Percentiles rank a stretch among this genome's conserved stretches.
Conservation (phyloP, 169 alveolate genomes). For the Ichthyophthirius multifiliis region DNA sequence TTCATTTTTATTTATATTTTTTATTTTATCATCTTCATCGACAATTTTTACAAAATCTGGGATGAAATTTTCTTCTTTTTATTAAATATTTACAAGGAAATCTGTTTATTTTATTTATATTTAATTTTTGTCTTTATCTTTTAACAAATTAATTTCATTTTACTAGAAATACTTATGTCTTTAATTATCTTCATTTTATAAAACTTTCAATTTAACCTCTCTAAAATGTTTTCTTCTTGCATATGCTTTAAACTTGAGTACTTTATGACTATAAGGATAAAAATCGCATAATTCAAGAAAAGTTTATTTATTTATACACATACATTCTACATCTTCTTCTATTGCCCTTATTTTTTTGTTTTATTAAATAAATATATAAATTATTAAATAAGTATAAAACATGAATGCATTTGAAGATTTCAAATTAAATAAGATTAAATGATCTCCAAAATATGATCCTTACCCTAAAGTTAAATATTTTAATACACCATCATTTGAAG, state of each 20-base stretch:
- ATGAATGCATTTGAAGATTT: slow-evolving; percentile 2
- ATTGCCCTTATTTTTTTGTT: neutral
- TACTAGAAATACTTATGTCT: neutral
- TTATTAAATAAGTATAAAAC: neutral
- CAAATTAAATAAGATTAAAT: neutral
- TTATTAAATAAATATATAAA: neutral
- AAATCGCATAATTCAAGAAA: neutral
- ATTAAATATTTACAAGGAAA: neutral
- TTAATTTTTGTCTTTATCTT: neutral
- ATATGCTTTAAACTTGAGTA: neutral
- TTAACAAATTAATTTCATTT: neutral
- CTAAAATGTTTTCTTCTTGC: neutral
- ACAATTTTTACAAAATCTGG: neutral
- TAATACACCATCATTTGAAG: neutral
- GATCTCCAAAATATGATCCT: slow-evolving; percentile 3
- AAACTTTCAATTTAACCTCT: neutral
- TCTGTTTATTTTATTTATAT: neutral
- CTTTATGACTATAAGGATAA: neutral
- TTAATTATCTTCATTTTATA: neutral
- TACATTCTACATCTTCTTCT: neutral
- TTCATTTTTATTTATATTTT: neutral
- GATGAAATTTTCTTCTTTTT: neutral
- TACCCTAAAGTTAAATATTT: neutral
- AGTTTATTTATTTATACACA: neutral
- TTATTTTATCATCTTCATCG: neutral